phyloP scores from a whole-genome alignment of 768 basidiomycete species.

The Pisolithus sp. region DNA sequence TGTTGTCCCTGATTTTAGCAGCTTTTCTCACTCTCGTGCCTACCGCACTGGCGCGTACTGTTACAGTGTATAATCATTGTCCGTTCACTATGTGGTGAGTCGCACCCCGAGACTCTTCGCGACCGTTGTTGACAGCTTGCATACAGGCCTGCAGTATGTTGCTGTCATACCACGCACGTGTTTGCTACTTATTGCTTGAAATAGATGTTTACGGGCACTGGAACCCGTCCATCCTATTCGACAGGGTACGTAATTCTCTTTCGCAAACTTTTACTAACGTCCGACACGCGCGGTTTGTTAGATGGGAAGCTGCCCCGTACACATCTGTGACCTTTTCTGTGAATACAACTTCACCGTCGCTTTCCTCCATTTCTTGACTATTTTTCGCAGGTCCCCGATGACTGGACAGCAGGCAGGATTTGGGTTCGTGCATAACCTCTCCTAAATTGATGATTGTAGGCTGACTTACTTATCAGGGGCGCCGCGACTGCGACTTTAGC shows the following conservation, averaged over 20 bases:
- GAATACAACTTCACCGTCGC: not conserved
- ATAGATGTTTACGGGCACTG: constrained; percentile 53
- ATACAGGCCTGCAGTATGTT: constrained; percentile 35
- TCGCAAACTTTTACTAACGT: not conserved
- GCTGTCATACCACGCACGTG: not conserved
- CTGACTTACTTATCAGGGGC: constrained; percentile 21
- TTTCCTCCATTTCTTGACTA: not conserved
- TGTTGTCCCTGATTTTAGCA: not conserved
- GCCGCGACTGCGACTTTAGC: constrained; percentile 54
- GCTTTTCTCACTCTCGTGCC: constrained; percentile 21
- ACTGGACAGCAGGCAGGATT: constrained; percentile 56
- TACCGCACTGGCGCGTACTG: constrained; percentile 35
- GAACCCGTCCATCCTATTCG: constrained; percentile 33
- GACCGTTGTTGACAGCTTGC: not conserved
- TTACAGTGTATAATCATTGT: constrained; percentile 53
- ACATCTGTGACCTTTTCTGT: constrained; percentile 9
- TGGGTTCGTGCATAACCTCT: constrained; percentile 35
- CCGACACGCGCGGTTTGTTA: not conserved
- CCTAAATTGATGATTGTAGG: not conserved
- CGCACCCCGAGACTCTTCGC: not conserved
- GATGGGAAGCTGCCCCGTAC: constrained; percentile 23
- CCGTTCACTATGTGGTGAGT: constrained; percentile 56
- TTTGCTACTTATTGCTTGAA: not conserved
- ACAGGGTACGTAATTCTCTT: constrained; percentile 32
- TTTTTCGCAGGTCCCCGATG: constrained; percentile 38